Evolutionary conservation across 345 rosid genomes (phyloP).

Genomic region (Limnanthes douglasii): DNA sequence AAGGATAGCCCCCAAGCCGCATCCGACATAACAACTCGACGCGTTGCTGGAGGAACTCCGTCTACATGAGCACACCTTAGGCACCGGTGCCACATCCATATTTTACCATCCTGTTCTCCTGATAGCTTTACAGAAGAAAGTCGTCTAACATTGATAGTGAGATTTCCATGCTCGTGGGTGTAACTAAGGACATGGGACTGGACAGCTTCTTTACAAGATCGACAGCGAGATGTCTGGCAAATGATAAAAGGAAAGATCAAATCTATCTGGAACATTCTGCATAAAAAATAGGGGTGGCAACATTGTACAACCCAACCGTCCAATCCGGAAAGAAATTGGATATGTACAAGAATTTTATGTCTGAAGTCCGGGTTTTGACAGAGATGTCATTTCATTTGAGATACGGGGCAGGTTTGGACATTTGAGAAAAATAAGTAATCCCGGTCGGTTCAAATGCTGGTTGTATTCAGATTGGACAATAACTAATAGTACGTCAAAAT

Average conservation of each 20-base stretch:
- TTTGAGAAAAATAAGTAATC: too few species aligned
- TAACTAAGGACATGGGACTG: constrained; percentile 86
- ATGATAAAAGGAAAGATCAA: background rate
- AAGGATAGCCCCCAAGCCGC: constrained; percentile 99
- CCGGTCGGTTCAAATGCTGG: too few species aligned
- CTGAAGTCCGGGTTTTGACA: too few species aligned
- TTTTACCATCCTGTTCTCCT: constrained; percentile 87
- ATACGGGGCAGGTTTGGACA: too few species aligned
- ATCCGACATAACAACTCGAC: constrained; percentile 89
- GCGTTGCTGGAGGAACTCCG: constrained; percentile 97
- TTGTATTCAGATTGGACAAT: too few species aligned
- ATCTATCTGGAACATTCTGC: background rate
- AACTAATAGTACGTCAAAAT: too few species aligned
- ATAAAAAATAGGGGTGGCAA: too few species aligned
- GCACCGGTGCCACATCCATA: constrained; percentile 99
- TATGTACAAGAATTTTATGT: too few species aligned
- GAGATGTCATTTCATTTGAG: too few species aligned
- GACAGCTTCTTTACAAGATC: constrained; percentile 62
- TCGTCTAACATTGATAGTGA: constrained; percentile 72
- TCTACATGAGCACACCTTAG: constrained; percentile 62
- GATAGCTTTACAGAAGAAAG: constrained; percentile 54
- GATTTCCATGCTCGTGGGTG: constrained; percentile 97
- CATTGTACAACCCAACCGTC: too few species aligned
- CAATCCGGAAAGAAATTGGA: too few species aligned
- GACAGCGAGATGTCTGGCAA: constrained; percentile 45